A percentile compares a stretch with the other conserved stretches of the same genome.
These are phyloP conservation scores for Saccharum spontaneum DNA, from an alignment of 176 grass and related monocot species.

Conservation along the genomic window DNA sequence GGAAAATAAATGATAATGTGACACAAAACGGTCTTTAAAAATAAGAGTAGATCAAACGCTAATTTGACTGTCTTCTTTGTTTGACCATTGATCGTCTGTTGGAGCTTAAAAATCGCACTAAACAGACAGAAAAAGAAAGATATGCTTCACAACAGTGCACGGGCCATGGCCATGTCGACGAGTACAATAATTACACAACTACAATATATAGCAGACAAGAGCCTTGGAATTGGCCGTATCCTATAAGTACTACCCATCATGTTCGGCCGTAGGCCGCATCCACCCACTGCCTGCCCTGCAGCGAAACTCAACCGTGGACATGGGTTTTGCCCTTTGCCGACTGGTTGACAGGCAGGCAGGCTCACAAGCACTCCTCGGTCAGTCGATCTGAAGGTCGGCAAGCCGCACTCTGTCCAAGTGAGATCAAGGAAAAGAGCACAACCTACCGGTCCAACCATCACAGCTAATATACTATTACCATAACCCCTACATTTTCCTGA, in stretches of 20 bases:
- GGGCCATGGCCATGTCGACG: neutral
- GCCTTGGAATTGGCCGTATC: too few species aligned
- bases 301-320: neutral
- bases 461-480: neutral
- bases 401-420: neutral
- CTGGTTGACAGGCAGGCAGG: neutral
- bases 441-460: neutral
- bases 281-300: neutral
- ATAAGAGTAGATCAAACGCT: neutral
- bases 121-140: neutral
- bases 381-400: neutral
- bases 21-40: neutral
- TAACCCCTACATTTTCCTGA: slow-evolving; percentile 52
- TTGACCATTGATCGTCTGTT: neutral
- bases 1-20: neutral
- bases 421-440: neutral
- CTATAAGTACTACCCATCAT: neutral
- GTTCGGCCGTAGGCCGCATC: neutral
- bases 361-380: neutral
- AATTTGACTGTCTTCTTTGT: neutral
- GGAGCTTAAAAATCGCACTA: neutral
- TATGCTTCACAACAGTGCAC: neutral
- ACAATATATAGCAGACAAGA: neutral
- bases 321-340: neutral
- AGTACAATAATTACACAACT: neutral